Percentiles rank a stretch among this genome's conserved stretches.
Conservation (phyloP, 2,329 filamentous ascomycete species). For the Aspergillus terreus region DNA sequence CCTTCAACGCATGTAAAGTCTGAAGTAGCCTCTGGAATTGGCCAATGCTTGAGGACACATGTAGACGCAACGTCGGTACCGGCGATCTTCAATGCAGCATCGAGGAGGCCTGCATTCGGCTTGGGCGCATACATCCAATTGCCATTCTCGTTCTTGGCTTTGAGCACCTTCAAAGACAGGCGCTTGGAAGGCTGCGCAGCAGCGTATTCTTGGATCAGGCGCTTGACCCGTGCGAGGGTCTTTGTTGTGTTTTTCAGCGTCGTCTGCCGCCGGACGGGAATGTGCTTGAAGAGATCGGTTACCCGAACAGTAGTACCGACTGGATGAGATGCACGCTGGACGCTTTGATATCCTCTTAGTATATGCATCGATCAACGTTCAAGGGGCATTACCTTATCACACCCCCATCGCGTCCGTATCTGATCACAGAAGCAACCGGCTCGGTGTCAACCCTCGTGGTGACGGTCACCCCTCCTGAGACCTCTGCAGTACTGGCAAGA, state of each 20-base stretch:
- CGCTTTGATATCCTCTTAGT: constrained; percentile 14
- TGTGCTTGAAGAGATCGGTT: constrained; percentile 52
- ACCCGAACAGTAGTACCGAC: constrained; percentile 60
- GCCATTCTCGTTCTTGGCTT: constrained; percentile 57
- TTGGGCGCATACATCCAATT: constrained; percentile 62
- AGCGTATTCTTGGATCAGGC: constrained; percentile 56
- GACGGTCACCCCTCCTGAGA: constrained; percentile 51
- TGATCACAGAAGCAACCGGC: constrained; percentile 49
- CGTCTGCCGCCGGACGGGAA: constrained; percentile 59
- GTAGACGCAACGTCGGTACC: constrained; percentile 52
- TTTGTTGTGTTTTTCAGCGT: constrained; percentile 50
- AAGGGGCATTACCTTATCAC: constrained; percentile 38
- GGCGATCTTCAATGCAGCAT: constrained; percentile 55
- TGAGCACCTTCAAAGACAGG: constrained; percentile 53
- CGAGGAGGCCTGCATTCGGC: constrained; percentile 42
- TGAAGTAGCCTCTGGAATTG: constrained; percentile 21
- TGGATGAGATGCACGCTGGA: constrained; percentile 49
- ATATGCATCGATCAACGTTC: background rate
- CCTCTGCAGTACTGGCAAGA: constrained; percentile 58
- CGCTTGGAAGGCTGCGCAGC: constrained; percentile 55
- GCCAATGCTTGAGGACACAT: constrained; percentile 38
- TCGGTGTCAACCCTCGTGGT: constrained; percentile 58
- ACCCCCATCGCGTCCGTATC: constrained; percentile 50
- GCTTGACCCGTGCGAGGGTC: constrained; percentile 50
- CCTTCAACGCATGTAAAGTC: background rate